Conservation (phyloP, 2,329 filamentous ascomycete genomes). For the Penicillium olsonii region DNA sequence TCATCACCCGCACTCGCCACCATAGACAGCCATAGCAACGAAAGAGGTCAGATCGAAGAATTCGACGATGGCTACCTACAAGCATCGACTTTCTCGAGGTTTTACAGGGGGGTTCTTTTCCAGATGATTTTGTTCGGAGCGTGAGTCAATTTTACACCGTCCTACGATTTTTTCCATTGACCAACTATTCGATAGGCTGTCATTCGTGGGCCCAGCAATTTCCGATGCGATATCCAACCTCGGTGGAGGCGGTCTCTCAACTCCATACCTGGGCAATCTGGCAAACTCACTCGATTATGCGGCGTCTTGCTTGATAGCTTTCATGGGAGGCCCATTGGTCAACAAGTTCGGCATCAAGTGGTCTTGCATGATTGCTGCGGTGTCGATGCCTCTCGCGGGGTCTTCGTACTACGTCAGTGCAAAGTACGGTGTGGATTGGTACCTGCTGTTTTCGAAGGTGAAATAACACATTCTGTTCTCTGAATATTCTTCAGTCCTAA, state of each 20-base stretch:
- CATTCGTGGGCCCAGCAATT: not conserved
- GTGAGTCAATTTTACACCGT: too few relatives aligned
- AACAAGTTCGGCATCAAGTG: conserved; percentile 1
- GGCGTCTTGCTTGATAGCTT: not conserved
- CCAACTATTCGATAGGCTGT: too few relatives aligned
- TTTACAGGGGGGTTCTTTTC: conserved; percentile 1
- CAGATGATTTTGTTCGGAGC: not conserved
- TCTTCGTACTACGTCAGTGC: conserved; percentile 1
- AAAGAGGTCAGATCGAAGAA: not conserved
- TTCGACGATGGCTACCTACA: not conserved
- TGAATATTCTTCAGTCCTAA: not conserved
- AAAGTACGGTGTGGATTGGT: not conserved
- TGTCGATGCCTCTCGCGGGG: not conserved
- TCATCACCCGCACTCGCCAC: not conserved
- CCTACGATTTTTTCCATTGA: too few relatives aligned
- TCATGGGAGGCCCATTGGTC: not conserved
- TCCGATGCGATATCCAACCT: conserved; percentile 1
- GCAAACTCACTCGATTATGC: conserved; percentile 1
- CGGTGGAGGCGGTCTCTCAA: not conserved
- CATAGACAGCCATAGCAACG: not conserved
- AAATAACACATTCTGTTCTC: not conserved
- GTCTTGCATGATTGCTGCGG: conserved; percentile 1
- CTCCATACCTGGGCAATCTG: not conserved
- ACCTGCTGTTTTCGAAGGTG: not conserved
- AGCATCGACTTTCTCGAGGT: not conserved